A percentile compares a stretch with the other conserved stretches of the same genome.
Evolutionary conservation across 352 stramenopile species (phyloP).

Genomic region (Phytophthora litchii): DNA sequence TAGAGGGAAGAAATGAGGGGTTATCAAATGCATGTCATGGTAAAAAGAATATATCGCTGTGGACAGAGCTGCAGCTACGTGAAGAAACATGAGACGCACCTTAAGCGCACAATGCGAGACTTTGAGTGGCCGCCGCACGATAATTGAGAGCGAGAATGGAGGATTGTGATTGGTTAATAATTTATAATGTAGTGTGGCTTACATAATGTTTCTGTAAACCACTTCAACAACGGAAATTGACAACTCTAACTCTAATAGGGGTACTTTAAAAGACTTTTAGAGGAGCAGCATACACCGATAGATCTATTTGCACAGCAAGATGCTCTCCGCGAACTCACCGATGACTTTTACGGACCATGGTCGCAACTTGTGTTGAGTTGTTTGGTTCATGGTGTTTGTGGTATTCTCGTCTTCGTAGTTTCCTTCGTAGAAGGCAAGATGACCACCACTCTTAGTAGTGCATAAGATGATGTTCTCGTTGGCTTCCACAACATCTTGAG

Average conservation of each 20-base stretch:
- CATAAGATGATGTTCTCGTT: constrained; percentile 60
- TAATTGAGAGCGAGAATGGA: constrained; percentile 1
- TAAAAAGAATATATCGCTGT: background rate
- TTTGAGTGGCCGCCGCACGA: constrained; percentile 38
- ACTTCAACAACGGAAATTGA: background rate
- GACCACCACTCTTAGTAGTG: constrained; percentile 49
- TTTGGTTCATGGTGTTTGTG: background rate
- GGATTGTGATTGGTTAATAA: constrained; percentile 13
- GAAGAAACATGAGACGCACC: constrained; percentile 19
- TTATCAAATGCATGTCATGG: constrained; percentile 14
- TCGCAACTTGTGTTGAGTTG: constrained; percentile 21
- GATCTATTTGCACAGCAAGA: constrained; percentile 22
- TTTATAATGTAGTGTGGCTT: too few species aligned
- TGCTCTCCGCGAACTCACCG: constrained; percentile 44
- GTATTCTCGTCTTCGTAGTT: constrained; percentile 8
- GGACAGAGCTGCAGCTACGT: background rate
- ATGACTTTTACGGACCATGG: constrained; percentile 48
- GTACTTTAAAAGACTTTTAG: background rate
- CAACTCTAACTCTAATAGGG: too few species aligned
- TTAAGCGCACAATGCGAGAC: constrained; percentile 15
- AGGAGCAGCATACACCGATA: too few species aligned
- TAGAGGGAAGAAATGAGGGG: constrained; percentile 8
- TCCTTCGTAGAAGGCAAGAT: constrained; percentile 56
- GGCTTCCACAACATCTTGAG: constrained; percentile 33
- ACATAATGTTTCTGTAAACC: too few species aligned